Percentiles rank a stretch among this genome's conserved stretches.
These are phyloP conservation scores for Colletotrichum sp. DNA, from an alignment of 2,329 filamentous ascomycete species.

Conservation along the genomic window DNA sequence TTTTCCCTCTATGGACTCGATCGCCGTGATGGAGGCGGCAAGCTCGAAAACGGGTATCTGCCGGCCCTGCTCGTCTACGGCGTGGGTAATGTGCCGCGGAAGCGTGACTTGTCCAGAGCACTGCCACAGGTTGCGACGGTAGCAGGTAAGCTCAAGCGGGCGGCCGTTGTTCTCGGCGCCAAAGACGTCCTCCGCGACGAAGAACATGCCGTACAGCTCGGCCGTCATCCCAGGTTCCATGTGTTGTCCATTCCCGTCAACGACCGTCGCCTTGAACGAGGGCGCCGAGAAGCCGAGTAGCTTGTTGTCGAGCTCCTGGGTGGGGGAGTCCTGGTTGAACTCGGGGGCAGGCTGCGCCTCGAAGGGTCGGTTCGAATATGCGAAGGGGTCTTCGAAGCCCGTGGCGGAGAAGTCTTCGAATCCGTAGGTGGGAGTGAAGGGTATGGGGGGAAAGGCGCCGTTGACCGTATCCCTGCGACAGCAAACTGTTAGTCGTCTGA, in stretches of 20 bases:
- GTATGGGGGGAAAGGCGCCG: slow-evolving; percentile 44
- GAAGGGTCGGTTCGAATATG: slow-evolving; percentile 57
- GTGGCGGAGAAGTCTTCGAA: slow-evolving; percentile 61
- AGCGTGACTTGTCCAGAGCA: slow-evolving; percentile 87
- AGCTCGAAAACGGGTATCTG: slow-evolving; percentile 79
- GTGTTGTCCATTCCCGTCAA: slow-evolving; percentile 70
- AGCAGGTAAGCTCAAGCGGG: slow-evolving; percentile 88
- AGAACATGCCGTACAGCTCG: slow-evolving; percentile 88
- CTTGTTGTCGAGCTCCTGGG: slow-evolving; percentile 69
- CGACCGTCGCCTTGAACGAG: slow-evolving; percentile 61
- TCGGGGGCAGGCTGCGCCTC: slow-evolving; percentile 49
- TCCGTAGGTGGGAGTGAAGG: slow-evolving; percentile 66
- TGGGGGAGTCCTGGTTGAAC: slow-evolving; percentile 51
- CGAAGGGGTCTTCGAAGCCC: slow-evolving; percentile 72
- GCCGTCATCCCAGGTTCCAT: slow-evolving; percentile 69
- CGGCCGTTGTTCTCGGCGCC: slow-evolving; percentile 59
- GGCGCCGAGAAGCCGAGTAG: slow-evolving; percentile 76
- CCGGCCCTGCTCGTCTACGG: slow-evolving; percentile 76
- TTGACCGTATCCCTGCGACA: slow-evolving; percentile 46
- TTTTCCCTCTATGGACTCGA: slow-evolving; percentile 93
- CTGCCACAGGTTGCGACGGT: slow-evolving; percentile 93
- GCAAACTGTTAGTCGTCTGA: slow-evolving; percentile 1
- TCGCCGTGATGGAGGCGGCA: slow-evolving; percentile 81
- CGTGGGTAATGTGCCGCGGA: slow-evolving; percentile 72
- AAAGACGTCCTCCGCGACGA: slow-evolving; percentile 83